Evolutionary conservation across 371 early-diverging fungal species (phyloP).

Genomic region (Apophysomyces variabilis): DNA sequence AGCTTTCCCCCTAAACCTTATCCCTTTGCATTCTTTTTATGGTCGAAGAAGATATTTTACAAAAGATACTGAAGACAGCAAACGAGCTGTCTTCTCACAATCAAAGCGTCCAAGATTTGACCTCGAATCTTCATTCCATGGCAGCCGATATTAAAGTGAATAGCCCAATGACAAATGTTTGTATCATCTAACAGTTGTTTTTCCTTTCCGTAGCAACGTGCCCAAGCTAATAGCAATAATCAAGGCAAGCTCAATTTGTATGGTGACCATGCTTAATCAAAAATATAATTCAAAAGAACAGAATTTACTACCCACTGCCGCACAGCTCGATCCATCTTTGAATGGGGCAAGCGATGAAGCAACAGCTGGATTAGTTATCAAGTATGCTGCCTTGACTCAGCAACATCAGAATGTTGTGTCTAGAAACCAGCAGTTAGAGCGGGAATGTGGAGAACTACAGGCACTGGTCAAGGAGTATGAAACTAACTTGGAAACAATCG

Average conservation of each 20-base stretch:
- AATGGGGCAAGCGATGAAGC: conserved; percentile 8
- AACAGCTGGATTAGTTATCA: conserved; percentile 8
- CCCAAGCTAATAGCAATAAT: conserved; percentile 8
- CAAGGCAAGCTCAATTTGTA: conserved; percentile 5
- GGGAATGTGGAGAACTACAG: conserved; percentile 32
- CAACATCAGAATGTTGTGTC: conserved; percentile 19
- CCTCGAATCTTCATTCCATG: conserved; percentile 24
- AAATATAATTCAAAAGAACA: conserved; percentile 1
- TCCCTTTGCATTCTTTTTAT: conserved; percentile 12
- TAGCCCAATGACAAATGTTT: neutral
- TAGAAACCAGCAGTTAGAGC: conserved; percentile 33
- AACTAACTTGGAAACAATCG: conserved; percentile 29
- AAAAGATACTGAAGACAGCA: conserved; percentile 34
- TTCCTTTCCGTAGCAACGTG: conserved; percentile 16
- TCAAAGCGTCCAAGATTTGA: conserved; percentile 40
- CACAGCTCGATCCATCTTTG: neutral
- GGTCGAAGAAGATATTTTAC: conserved; percentile 42
- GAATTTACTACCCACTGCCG: neutral
- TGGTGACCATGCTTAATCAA: neutral
- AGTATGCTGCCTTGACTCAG: conserved; percentile 19
- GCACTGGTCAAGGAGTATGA: conserved; percentile 42
- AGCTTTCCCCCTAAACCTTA: too few species aligned
- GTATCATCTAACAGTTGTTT: neutral
- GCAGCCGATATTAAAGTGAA: conserved; percentile 38
- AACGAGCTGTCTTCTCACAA: conserved; percentile 39